Evolutionary conservation across 2,329 filamentous ascomycete species (phyloP).

Genomic region (Rhynchosporium secalis): DNA sequence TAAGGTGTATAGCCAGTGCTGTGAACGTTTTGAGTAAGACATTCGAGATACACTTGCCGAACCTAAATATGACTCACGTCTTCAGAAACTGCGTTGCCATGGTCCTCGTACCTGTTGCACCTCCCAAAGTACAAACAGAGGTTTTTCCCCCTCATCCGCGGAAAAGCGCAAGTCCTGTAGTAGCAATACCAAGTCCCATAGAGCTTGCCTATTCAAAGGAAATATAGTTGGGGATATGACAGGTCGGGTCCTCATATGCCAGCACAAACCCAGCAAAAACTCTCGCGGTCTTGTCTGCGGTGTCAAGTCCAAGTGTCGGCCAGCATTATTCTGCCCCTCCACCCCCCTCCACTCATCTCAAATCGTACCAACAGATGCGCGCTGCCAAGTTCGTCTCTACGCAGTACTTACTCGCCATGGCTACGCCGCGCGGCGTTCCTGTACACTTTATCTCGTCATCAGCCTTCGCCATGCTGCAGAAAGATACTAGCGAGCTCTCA

Average conservation of each 20-base stretch:
- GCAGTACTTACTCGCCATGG: no score
- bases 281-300: not conserved
- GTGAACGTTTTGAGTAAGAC: not conserved
- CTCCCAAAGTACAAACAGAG: conserved; percentile 39
- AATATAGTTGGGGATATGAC: not conserved
- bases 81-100: conserved; percentile 47
- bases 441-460: no score
- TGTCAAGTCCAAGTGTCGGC: not conserved
- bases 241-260: not conserved
- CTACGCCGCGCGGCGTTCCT: no score
- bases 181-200: not conserved
- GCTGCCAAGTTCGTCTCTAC: no score
- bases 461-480: no score
- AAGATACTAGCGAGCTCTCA: no score
- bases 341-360: no score
- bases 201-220: not conserved
- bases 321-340: not conserved
- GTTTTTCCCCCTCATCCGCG: not conserved
- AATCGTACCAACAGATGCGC: no score
- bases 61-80: conserved; percentile 29
- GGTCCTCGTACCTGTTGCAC: conserved; percentile 46
- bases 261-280: not conserved
- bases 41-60: not conserved
- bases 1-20: conserved; percentile 14
- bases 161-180: not conserved